These are phyloP conservation scores for Pleurotus tuoliensis DNA, from an alignment of 768 basidiomycete genomes.

Conservation along the genomic window DNA sequence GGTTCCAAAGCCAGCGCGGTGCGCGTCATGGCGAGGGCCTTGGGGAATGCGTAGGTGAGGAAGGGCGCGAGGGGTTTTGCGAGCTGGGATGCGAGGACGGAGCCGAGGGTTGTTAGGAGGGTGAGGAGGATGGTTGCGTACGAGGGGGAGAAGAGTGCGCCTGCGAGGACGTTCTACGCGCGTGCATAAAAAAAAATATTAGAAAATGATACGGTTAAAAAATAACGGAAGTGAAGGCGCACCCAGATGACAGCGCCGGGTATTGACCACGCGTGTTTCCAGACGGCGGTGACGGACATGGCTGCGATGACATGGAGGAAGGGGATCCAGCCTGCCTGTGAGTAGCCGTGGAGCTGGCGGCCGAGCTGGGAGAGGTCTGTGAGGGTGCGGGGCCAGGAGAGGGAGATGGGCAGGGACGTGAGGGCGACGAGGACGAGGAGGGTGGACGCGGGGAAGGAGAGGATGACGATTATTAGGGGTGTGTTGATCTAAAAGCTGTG, in stretches of 20 bases:
- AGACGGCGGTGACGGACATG: conserved; percentile 78
- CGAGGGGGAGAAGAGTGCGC: conserved; percentile 80
- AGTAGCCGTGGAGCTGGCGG: conserved; percentile 72
- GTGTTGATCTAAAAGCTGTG: conserved; percentile 28
- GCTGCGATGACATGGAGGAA: conserved; percentile 78
- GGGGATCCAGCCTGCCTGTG: conserved; percentile 61
- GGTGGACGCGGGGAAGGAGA: conserved; percentile 64
- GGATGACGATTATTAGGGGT: conserved; percentile 39
- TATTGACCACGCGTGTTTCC: conserved; percentile 98
- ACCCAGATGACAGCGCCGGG: conserved; percentile 94
- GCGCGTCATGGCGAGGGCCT: conserved; percentile 81
- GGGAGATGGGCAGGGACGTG: conserved; percentile 67
- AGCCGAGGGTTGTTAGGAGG: conserved; percentile 82
- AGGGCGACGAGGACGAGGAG: conserved; percentile 59
- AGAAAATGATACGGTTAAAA: background rate
- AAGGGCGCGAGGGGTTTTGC: conserved; percentile 83
- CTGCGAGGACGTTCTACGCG: conserved; percentile 80
- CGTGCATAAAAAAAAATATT: conserved; percentile 6
- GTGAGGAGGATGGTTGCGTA: conserved; percentile 81
- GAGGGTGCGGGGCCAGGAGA: conserved; percentile 73
- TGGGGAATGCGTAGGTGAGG: conserved; percentile 77
- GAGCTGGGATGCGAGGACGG: conserved; percentile 75
- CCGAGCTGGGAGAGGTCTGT: conserved; percentile 74
- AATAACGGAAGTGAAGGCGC: conserved; percentile 22
- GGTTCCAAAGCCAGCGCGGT: conserved; percentile 71